phyloP scores from a whole-genome alignment of 495 filamentous ascomycete genomes.

The Talaromyces adpressus region DNA sequence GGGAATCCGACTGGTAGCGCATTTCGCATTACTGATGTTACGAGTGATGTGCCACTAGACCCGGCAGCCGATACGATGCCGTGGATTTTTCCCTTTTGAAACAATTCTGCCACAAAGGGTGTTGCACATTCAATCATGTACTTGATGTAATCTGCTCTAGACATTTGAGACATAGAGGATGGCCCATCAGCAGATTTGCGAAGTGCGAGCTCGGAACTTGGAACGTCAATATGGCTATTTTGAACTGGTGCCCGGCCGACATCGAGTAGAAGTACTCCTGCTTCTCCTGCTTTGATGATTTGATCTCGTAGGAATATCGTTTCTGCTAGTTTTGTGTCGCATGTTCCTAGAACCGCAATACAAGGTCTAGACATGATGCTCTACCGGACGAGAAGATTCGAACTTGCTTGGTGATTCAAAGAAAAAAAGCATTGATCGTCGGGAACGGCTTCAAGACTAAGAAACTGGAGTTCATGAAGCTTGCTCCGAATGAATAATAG shows the following conservation, averaged over 20 bases:
- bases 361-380: constrained; percentile 18
- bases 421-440: not conserved
- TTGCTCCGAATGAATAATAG: not conserved
- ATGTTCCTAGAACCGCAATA: constrained; percentile 58
- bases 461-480: not conserved
- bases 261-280: constrained; percentile 47
- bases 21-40: constrained; percentile 48
- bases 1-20: constrained; percentile 56
- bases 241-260: constrained; percentile 38
- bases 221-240: constrained; percentile 39
- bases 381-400: not conserved
- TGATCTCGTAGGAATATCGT: constrained; percentile 48
- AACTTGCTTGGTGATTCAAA: not conserved
- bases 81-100: constrained; percentile 32
- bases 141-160: constrained; percentile 43
- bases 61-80: constrained; percentile 52
- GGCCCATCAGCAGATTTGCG: constrained; percentile 1
- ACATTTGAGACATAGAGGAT: constrained; percentile 19
- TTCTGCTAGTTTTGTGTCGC: constrained; percentile 60
- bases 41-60: constrained; percentile 50
- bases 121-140: constrained; percentile 38
- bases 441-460: not conserved
- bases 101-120: constrained; percentile 24
- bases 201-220: constrained; percentile 29
- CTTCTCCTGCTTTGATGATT: constrained; percentile 23